A percentile compares a stretch with the other conserved stretches of the same genome.
phyloP scores from a whole-genome alignment of 176 grass and related monocot species.

The Thinopyrum elongatum region DNA sequence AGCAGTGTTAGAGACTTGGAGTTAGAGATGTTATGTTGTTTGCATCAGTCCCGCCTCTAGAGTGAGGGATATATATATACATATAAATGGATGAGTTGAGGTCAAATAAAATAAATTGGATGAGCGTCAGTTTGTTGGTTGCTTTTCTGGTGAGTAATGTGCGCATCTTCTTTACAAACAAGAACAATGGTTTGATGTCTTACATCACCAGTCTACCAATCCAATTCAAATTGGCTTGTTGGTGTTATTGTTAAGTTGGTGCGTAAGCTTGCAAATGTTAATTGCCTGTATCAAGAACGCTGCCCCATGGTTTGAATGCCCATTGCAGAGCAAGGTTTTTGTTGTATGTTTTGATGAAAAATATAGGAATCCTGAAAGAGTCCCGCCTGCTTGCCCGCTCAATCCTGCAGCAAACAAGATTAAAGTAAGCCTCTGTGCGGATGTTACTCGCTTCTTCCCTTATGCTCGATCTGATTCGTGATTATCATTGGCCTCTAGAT shows the following conservation, averaged over 20 bases:
- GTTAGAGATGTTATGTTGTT: too few species aligned
- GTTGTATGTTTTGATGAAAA: conserved; percentile 79
- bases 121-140: too few species aligned
- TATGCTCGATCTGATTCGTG: not conserved
- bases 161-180: too few species aligned
- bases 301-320: not conserved
- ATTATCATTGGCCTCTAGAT: not conserved
- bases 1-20: too few species aligned
- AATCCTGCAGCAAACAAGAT: conserved; percentile 59
- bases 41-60: too few species aligned
- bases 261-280: not conserved
- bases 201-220: not conserved
- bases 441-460: not conserved
- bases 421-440: conserved; percentile 33
- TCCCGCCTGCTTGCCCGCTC: conserved; percentile 75
- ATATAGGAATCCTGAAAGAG: conserved; percentile 71
- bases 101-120: too few species aligned
- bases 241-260: not conserved
- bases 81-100: too few species aligned
- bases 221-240: not conserved
- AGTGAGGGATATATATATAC: too few species aligned
- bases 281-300: not conserved
- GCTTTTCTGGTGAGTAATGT: too few species aligned
- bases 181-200: too few species aligned
- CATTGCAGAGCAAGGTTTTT: conserved; percentile 68